phyloP scores from a whole-genome alignment of 2,329 filamentous ascomycete genomes.

The Beauveria brongniartii region DNA sequence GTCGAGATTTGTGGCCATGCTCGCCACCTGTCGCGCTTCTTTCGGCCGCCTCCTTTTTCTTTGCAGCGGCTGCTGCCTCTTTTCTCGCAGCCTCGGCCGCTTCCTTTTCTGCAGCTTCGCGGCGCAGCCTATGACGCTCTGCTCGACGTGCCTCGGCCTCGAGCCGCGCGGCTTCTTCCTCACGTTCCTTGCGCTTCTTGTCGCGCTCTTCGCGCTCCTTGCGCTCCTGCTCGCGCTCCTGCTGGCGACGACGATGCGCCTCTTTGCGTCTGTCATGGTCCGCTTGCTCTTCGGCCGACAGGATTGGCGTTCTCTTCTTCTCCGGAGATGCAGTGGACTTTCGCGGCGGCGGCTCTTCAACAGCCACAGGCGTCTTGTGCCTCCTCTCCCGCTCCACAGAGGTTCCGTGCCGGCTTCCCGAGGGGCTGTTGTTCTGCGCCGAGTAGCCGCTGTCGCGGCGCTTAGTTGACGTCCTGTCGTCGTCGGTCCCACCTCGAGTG shows the following conservation, averaged over 20 bases:
- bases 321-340: not conserved
- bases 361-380: not conserved
- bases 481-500: constrained; percentile 17
- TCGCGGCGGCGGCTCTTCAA: not conserved
- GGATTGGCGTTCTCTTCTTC: constrained; percentile 27
- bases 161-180: constrained; percentile 12
- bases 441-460: constrained; percentile 40
- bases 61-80: not conserved
- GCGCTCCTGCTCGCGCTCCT: constrained; percentile 12
- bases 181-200: constrained; percentile 9
- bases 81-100: not conserved
- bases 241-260: constrained; percentile 23
- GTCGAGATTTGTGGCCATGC: constrained; percentile 27
- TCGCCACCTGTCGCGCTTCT: not conserved
- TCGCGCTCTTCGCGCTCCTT: constrained; percentile 13
- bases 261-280: constrained; percentile 42
- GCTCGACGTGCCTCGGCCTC: not conserved
- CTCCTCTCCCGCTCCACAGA: constrained; percentile 32
- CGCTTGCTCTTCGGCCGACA: constrained; percentile 35
- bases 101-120: not conserved
- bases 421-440: constrained; percentile 30
- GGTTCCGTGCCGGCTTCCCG: constrained; percentile 30
- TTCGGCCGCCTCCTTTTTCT: not conserved
- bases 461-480: constrained; percentile 25
- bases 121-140: not conserved